phyloP scores from a whole-genome alignment of 2,329 filamentous ascomycete species.

The Penicillium italicum region DNA sequence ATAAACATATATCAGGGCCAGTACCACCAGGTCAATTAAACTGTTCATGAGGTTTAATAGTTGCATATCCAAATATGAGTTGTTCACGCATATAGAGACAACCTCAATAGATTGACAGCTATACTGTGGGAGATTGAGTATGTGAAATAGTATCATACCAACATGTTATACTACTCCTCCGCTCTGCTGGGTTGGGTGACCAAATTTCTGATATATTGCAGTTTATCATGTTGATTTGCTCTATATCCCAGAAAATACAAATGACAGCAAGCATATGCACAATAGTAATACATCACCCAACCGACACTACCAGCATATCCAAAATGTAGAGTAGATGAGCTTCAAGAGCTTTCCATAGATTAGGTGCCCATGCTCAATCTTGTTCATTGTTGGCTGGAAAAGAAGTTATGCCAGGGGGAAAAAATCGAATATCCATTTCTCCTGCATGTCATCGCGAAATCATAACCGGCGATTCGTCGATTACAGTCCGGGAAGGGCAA shows the following conservation, averaged over 20 bases:
- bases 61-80: background rate
- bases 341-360: background rate
- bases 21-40: background rate
- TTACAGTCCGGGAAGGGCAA: slow-evolving; percentile 1
- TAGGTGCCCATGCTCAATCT: background rate
- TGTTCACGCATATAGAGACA: background rate
- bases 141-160: background rate
- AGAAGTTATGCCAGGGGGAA: background rate
- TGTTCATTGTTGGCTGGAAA: background rate
- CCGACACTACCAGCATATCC: slow-evolving; percentile 5
- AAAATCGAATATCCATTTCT: background rate
- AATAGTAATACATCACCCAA: slow-evolving; percentile 38
- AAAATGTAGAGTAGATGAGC: slow-evolving; percentile 3
- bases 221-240: slow-evolving; percentile 13
- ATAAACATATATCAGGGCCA: background rate
- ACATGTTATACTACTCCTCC: too few species aligned
- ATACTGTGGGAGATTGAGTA: background rate
- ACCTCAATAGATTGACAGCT: background rate
- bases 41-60: background rate
- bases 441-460: slow-evolving; percentile 6
- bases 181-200: background rate
- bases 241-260: slow-evolving; percentile 20
- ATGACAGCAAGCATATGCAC: slow-evolving; percentile 27
- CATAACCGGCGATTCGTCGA: slow-evolving; percentile 7
- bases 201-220: slow-evolving; percentile 6